Conservation (phyloP, 2,329 filamentous ascomycete species). For the Penicillium sp. region DNA sequence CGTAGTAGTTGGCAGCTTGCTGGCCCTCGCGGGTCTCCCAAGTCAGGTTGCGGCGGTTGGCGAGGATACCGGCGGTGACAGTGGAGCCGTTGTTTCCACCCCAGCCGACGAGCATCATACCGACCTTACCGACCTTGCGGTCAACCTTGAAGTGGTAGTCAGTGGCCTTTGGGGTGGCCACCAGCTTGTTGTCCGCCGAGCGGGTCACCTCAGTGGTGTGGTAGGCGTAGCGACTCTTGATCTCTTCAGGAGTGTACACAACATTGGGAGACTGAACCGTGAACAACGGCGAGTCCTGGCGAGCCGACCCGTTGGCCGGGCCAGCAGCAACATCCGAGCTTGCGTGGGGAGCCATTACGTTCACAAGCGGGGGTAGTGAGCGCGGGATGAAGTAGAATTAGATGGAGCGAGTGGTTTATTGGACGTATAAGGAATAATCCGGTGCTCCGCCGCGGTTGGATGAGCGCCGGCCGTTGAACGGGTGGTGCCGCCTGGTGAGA, state of each 20-base stretch:
- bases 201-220: slow-evolving; percentile 80
- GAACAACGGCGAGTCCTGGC: slow-evolving; percentile 56
- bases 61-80: slow-evolving; percentile 92
- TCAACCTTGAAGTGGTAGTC: slow-evolving; percentile 97
- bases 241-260: slow-evolving; percentile 77
- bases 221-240: slow-evolving; percentile 93
- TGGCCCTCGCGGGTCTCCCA: slow-evolving; percentile 94
- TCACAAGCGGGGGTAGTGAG: slow-evolving; percentile 24
- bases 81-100: slow-evolving; percentile 98
- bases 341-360: slow-evolving; percentile 89
- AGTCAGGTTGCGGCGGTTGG: slow-evolving; percentile 75
- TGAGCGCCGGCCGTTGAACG: slow-evolving; percentile 95
- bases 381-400: slow-evolving; percentile 39
- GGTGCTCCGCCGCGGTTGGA: slow-evolving; percentile 77
- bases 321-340: slow-evolving; percentile 53
- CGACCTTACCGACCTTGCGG: slow-evolving; percentile 84
- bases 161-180: slow-evolving; percentile 81
- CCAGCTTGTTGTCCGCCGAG: slow-evolving; percentile 66
- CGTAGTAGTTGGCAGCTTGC: slow-evolving; percentile 91
- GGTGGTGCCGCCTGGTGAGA: slow-evolving; percentile 70
- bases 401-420: slow-evolving; percentile 41
- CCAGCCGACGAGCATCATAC: slow-evolving; percentile 96
- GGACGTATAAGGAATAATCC: slow-evolving; percentile 47
- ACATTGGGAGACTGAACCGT: slow-evolving; percentile 90
- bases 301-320: slow-evolving; percentile 50